These are phyloP conservation scores for Pseudogymnoascus sp. DNA, from an alignment of 2,329 filamentous ascomycete genomes.

Conservation along the genomic window DNA sequence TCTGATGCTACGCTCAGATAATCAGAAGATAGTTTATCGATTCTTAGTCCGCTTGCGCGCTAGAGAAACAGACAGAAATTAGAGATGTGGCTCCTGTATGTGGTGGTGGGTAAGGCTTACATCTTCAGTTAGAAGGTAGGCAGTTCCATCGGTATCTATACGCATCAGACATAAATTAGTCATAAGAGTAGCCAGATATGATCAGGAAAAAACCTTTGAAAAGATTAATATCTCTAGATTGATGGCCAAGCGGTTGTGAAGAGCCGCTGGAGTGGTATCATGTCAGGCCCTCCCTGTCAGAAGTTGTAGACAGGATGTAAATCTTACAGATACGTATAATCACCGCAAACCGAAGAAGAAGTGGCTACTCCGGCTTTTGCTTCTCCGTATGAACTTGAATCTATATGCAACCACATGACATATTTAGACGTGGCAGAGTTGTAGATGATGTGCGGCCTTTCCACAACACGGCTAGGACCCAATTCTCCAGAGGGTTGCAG, in stretches of 20 bases:
- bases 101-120: conserved; percentile 33
- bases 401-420: conserved; percentile 64
- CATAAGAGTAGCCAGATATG: background rate
- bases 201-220: conserved; percentile 20
- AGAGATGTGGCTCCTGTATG: conserved; percentile 34
- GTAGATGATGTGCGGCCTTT: conserved; percentile 61
- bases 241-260: conserved; percentile 26
- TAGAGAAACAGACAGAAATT: conserved; percentile 20
- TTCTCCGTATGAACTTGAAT: conserved; percentile 51
- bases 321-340: conserved; percentile 41
- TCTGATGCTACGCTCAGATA: conserved; percentile 44
- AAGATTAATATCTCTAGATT: conserved; percentile 27
- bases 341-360: conserved; percentile 49
- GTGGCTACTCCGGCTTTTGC: conserved; percentile 59
- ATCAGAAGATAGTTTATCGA: conserved; percentile 47
- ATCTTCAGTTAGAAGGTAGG: conserved; percentile 55
- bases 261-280: conserved; percentile 17
- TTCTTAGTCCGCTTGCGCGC: conserved; percentile 50
- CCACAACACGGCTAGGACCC: conserved; percentile 54
- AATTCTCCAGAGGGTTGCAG: conserved; percentile 46
- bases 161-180: background rate
- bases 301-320: background rate
- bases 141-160: conserved; percentile 52
- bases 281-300: conserved; percentile 6
- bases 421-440: conserved; percentile 56